Percentiles rank a stretch among this genome's conserved stretches.
Conservation (phyloP, 495 filamentous ascomycete species). For the Hypomontagnella monticulosa region DNA sequence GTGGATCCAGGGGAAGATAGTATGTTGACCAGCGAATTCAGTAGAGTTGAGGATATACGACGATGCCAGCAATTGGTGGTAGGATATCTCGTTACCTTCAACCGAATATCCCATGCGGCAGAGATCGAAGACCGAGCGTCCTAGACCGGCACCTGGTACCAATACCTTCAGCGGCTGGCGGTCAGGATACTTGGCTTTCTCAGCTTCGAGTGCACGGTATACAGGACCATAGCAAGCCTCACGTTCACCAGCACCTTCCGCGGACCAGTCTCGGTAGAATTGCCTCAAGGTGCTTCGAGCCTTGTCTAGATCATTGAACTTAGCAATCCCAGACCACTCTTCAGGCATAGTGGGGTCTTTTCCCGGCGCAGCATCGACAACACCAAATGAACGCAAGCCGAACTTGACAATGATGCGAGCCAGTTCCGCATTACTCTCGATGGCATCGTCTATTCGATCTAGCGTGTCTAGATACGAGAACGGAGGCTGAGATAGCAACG, state of each 20-base stretch:
- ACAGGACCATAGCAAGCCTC: slow-evolving; percentile 79
- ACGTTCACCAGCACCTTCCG: slow-evolving; percentile 77
- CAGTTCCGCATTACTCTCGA: slow-evolving; percentile 87
- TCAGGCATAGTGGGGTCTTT: slow-evolving; percentile 45
- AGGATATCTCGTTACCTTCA: slow-evolving; percentile 96
- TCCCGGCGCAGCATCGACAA: slow-evolving; percentile 39
- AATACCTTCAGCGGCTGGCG: slow-evolving; percentile 63
- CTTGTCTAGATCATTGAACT: slow-evolving; percentile 80
- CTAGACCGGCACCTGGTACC: slow-evolving; percentile 84
- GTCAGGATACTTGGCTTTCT: slow-evolving; percentile 55
- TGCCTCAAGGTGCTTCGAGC: slow-evolving; percentile 89
- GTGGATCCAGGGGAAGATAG: slow-evolving; percentile 81
- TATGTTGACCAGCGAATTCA: slow-evolving; percentile 60
- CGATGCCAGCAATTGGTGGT: slow-evolving; percentile 88
- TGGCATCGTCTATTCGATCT: slow-evolving; percentile 81
- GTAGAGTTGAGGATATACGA: slow-evolving; percentile 82
- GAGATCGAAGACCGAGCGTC: slow-evolving; percentile 83
- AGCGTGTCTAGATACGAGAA: slow-evolving; percentile 84
- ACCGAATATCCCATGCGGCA: slow-evolving; percentile 75
- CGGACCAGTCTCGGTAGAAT: slow-evolving; percentile 95
- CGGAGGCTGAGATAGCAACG: slow-evolving; percentile 78
- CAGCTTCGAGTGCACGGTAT: slow-evolving; percentile 65
- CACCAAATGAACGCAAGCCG: slow-evolving; percentile 72
- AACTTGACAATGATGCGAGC: slow-evolving; percentile 75
- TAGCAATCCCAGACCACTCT: slow-evolving; percentile 74